Evolutionary conservation across 768 basidiomycete species (phyloP), one percentile per base, ranked within the genome.

Genomic region (Pleurotus tuoliensis): DNA sequence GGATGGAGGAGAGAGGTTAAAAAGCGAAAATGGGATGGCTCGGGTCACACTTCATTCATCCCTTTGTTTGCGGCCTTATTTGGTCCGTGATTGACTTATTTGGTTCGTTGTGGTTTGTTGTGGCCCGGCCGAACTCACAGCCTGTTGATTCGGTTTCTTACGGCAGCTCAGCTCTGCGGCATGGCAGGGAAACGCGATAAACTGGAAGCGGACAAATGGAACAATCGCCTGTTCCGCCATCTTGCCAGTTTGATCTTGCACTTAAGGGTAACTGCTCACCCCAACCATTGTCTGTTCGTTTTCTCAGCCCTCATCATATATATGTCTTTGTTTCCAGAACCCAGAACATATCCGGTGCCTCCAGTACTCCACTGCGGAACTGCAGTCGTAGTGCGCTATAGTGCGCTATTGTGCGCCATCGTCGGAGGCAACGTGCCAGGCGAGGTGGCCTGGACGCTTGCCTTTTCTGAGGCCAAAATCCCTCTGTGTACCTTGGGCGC

Each of bases 21-120:
- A 47, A 47, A 48, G 46, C 51, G 55, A 60, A 60, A 57, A 58
- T 49, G 48, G 34, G 24, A 50, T 50, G 48, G 48, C 37, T 53
- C 39, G 38, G 51, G 39, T 39, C 16, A 41, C 39, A 53, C 13
- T 53, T 39, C n/a, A 53, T 53, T 53, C 34, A 53, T 38, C 37
- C 37, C 37, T 53, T 53, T 53, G 51, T 53, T 53, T 53, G 51
- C 12, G n/a, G 22, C 37, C 41, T 53, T 53, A 25, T 41, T 50
- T 50, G 48, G 48, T 30, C 27, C 48, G 48, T 50, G 48, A 50
- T 27, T 53, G 18, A 13, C 27, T 53, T 53, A 25, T 53, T 53
- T 53, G 51, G 51, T 41, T 53, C 20, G 34, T 53, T 53, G 51
- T 30, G 15, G 47, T 37, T 50, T 13, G 48, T 50, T 50, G 34